Evolutionary conservation across 2,329 filamentous ascomycete species (phyloP).

Genomic region (Clonostachys rosea): DNA sequence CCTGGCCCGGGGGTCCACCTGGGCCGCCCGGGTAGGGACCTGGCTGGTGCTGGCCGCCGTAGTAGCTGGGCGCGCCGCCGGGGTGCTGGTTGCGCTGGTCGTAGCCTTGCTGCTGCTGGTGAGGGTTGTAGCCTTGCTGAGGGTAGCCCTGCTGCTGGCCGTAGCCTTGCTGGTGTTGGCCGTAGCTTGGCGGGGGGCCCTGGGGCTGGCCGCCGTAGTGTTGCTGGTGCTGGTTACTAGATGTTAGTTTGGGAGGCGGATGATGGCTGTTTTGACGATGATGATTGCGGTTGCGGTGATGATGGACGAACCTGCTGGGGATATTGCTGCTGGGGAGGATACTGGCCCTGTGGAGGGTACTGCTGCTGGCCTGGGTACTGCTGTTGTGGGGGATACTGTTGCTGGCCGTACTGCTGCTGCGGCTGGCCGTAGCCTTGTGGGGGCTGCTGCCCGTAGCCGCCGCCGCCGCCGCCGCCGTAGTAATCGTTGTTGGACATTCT

Average conservation of each 20-base stretch:
- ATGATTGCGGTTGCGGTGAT: not conserved
- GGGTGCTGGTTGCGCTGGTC: constrained; percentile 13
- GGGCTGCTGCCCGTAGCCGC: constrained; percentile 13
- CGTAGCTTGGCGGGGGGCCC: constrained; percentile 18
- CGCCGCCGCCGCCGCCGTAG: constrained; percentile 23
- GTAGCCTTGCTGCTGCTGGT: constrained; percentile 7
- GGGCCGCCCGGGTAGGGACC: constrained; percentile 10
- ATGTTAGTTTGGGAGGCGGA: not conserved
- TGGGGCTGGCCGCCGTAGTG: constrained; percentile 7
- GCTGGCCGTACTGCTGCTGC: constrained; percentile 11
- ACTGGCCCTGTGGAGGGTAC: constrained; percentile 8
- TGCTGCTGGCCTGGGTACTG: constrained; percentile 2
- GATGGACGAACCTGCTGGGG: constrained; percentile 15
- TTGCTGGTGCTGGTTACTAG: constrained; percentile 3
- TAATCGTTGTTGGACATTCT: constrained; percentile 30
- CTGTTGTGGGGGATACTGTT: constrained; percentile 7
- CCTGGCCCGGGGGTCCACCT: constrained; percentile 20
- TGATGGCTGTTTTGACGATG: constrained; percentile 5
- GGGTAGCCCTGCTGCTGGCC: constrained; percentile 7
- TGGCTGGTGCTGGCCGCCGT: constrained; percentile 7
- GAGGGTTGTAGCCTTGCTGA: constrained; percentile 8
- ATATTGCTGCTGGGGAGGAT: constrained; percentile 8
- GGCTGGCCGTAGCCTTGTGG: constrained; percentile 12
- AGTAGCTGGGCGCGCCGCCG: constrained; percentile 9
- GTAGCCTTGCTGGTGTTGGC: constrained; percentile 13